Evolutionary conservation across 2,329 filamentous ascomycete genomes (phyloP).

Genomic region (Aspergillus sp.): DNA sequence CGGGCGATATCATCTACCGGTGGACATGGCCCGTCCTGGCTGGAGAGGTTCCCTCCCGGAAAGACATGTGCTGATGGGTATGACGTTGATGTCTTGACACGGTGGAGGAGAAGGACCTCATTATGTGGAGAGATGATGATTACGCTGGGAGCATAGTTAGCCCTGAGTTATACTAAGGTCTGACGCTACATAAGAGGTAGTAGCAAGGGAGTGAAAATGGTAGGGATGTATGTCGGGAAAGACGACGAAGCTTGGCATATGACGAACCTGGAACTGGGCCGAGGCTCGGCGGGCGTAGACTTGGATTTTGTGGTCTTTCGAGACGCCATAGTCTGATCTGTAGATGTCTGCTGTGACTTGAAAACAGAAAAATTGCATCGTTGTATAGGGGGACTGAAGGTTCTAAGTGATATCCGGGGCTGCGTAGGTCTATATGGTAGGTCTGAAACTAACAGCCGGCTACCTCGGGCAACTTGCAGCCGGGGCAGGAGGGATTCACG

Average conservation of each 20-base stretch:
- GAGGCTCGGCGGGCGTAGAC: constrained; percentile 50
- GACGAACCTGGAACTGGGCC: constrained; percentile 65
- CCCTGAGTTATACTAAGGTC: not conserved
- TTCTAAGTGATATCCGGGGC: not conserved
- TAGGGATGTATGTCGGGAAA: not conserved
- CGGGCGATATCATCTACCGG: constrained; percentile 53
- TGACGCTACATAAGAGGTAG: not conserved
- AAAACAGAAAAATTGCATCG: constrained; percentile 21
- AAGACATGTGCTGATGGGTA: constrained; percentile 96
- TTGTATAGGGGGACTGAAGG: not conserved
- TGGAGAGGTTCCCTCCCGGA: constrained; percentile 77
- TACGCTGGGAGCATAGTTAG: constrained; percentile 57
- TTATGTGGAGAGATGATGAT: constrained; percentile 83
- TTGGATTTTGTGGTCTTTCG: constrained; percentile 29
- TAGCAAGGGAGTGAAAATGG: not conserved
- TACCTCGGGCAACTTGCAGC: constrained; percentile 14
- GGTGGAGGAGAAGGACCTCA: constrained; percentile 82
- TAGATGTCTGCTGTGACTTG: constrained; percentile 3
- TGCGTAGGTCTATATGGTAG: constrained; percentile 3
- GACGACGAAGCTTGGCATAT: not conserved
- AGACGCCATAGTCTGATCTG: constrained; percentile 25
- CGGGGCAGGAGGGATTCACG: constrained; percentile 1
- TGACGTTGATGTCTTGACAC: constrained; percentile 77
- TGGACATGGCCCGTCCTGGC: constrained; percentile 70
- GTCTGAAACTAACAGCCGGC: constrained; percentile 6